Percentiles rank a stretch among this genome's conserved stretches.
phyloP scores from a whole-genome alignment of 176 grass and related monocot genomes.

The Aegilops umbellulata region DNA sequence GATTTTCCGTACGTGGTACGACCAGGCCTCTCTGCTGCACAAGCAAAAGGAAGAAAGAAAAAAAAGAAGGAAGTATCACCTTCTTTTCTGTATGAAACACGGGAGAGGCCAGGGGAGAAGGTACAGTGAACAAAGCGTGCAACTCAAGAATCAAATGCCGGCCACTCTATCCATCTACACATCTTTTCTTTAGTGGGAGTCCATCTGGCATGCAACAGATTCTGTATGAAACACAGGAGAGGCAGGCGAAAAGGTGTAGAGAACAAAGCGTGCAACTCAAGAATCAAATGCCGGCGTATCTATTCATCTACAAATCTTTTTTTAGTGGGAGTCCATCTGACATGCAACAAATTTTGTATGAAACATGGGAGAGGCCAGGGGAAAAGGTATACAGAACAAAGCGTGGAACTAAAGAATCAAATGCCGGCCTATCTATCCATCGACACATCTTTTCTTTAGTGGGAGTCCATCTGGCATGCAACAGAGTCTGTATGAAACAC shows the following conservation, averaged over 20 bases:
- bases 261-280: slow-evolving; percentile 13
- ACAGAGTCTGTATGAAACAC: too few relatives aligned
- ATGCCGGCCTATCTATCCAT: slow-evolving; percentile 39
- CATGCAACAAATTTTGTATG: too few relatives aligned
- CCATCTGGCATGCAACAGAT: slow-evolving; percentile 51
- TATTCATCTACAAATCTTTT: slow-evolving; percentile 45
- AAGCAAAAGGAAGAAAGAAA: slow-evolving; percentile 41
- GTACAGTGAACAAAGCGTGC: neutral
- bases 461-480: slow-evolving; percentile 52
- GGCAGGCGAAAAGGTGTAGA: too few relatives aligned
- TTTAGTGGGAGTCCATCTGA: slow-evolving; percentile 60
- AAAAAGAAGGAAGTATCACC: neutral
- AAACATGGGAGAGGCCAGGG: too few relatives aligned
- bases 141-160: slow-evolving; percentile 57
- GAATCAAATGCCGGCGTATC: slow-evolving; percentile 52
- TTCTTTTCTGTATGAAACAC: neutral
- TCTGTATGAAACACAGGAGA: too few relatives aligned
- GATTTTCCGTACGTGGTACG: slow-evolving; percentile 54
- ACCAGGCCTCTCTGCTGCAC: slow-evolving; percentile 54
- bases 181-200: slow-evolving; percentile 66
- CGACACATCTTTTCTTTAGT: slow-evolving; percentile 56
- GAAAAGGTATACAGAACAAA: too few relatives aligned
- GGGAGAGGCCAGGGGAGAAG: too few relatives aligned
- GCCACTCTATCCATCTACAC: slow-evolving; percentile 26
- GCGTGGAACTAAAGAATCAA: slow-evolving; percentile 45